These are phyloP conservation scores for Cyclostephanos tholiformis DNA, from an alignment of 108 stramenopile genomes.

Conservation along the genomic window DNA sequence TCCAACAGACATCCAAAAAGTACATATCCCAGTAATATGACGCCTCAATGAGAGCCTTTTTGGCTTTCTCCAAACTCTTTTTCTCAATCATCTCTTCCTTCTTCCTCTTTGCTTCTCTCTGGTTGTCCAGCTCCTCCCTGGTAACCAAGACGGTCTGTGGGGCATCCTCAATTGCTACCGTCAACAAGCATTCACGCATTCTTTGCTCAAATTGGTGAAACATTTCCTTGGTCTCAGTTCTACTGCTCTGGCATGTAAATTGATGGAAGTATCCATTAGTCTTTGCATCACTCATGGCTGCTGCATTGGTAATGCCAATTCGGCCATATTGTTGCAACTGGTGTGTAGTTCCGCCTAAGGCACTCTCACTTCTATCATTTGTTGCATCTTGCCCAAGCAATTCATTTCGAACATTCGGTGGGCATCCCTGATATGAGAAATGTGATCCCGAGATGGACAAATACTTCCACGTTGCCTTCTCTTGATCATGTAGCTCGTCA, in stretches of 20 bases:
- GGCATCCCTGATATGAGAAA: constrained; percentile 6
- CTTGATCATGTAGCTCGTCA: constrained; percentile 14
- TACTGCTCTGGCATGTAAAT: constrained; percentile 1
- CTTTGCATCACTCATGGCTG: constrained; percentile 19
- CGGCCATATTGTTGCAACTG: constrained; percentile 20
- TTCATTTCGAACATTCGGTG: constrained; percentile 1
- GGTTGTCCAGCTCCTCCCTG: constrained; percentile 10
- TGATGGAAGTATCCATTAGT: constrained; percentile 9
- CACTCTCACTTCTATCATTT: constrained; percentile 29
- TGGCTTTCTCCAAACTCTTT: constrained; percentile 1
- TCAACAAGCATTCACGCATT: constrained; percentile 3
- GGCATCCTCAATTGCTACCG: constrained; percentile 23
- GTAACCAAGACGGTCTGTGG: constrained; percentile 1
- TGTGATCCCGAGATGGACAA: neutral
- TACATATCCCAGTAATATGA: constrained; percentile 1
- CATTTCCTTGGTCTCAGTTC: constrained; percentile 1
- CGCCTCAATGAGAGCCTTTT: neutral
- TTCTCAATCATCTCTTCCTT: neutral
- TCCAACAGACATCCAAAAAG: neutral
- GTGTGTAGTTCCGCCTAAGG: constrained; percentile 17
- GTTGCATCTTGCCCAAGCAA: constrained; percentile 24
- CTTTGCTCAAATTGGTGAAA: constrained; percentile 21
- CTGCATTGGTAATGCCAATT: constrained; percentile 14
- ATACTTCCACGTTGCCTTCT: constrained; percentile 36
- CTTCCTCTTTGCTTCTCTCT: neutral